phyloP scores from a whole-genome alignment of 345 rosid genomes.

The Theobroma cacao region DNA sequence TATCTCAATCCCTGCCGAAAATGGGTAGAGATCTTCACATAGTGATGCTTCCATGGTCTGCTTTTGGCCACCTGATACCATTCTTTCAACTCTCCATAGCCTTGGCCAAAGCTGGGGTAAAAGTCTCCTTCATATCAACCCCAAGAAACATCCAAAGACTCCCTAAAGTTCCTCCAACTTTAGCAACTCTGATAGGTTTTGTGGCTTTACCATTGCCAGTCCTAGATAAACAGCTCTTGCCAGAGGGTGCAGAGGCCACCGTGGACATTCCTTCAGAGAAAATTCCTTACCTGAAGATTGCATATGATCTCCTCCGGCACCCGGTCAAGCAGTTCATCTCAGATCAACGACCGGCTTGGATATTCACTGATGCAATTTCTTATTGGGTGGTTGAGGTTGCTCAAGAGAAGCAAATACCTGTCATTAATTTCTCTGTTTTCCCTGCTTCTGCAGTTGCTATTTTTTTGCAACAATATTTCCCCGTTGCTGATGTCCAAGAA shows the following conservation, averaged over 20 bases:
- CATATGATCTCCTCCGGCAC: conserved; percentile 25
- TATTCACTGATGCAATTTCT: conserved; percentile 13
- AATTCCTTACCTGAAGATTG: conserved; percentile 19
- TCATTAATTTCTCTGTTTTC: conserved; percentile 6
- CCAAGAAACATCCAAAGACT: conserved; percentile 28
- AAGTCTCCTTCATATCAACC: conserved; percentile 24
- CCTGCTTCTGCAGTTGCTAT: background rate
- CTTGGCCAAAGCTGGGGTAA: conserved; percentile 18
- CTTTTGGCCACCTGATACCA: background rate
- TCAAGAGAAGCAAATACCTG: conserved; percentile 4
- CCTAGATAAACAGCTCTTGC: background rate
- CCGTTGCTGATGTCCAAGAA: conserved; percentile 8
- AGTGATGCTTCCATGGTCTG: background rate
- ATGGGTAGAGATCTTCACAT: background rate
- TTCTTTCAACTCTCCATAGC: background rate
- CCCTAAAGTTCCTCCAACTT: conserved; percentile 23
- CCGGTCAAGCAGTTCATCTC: conserved; percentile 20
- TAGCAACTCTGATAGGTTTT: background rate
- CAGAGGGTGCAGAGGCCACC: conserved; percentile 20
- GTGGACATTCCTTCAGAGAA: background rate
- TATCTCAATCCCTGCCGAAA: too few relatives aligned
- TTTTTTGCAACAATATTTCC: background rate
- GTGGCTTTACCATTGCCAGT: conserved; percentile 26
- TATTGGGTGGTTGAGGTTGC: conserved; percentile 25
- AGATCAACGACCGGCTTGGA: conserved; percentile 18